A percentile compares a stretch with the other conserved stretches of the same genome.
Conservation (phyloP, 2,329 filamentous ascomycete species). For the Botrytis hyacinthi region DNA sequence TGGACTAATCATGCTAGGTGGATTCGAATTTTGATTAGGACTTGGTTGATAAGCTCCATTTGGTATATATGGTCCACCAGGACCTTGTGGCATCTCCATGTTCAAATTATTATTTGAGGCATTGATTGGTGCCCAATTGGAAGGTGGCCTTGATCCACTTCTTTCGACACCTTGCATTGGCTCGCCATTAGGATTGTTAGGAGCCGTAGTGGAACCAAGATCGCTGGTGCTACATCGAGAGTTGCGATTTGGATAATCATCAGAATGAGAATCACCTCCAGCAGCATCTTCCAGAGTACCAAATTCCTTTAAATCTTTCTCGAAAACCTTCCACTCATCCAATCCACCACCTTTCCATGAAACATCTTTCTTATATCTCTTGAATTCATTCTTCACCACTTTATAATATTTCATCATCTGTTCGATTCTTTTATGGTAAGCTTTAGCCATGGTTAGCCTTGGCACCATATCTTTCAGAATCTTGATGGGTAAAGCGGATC, state of each 20-base stretch:
- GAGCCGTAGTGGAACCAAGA: slow-evolving; percentile 22
- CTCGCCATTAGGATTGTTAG: slow-evolving; percentile 31
- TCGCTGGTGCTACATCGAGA: slow-evolving; percentile 37
- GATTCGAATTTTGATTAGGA: slow-evolving; percentile 29
- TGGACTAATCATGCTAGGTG: slow-evolving; percentile 32
- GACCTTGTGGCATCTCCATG: slow-evolving; percentile 31
- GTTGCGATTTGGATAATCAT: slow-evolving; percentile 28
- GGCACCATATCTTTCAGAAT: slow-evolving; percentile 52
- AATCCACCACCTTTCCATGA: slow-evolving; percentile 48
- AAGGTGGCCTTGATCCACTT: slow-evolving; percentile 26
- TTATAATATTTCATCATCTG: slow-evolving; percentile 54
- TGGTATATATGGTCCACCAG: slow-evolving; percentile 27
- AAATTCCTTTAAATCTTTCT: slow-evolving; percentile 51
- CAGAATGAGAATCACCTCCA: slow-evolving; percentile 30
- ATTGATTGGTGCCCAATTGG: slow-evolving; percentile 36
- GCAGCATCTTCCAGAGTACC: slow-evolving; percentile 41
- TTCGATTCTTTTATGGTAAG: slow-evolving; percentile 53
- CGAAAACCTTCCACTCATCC: slow-evolving; percentile 54
- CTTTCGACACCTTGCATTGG: slow-evolving; percentile 36
- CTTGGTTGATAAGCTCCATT: slow-evolving; percentile 28
- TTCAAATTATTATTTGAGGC: slow-evolving; percentile 28
- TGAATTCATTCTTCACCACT: slow-evolving; percentile 48
- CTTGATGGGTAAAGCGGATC: slow-evolving; percentile 45
- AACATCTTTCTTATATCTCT: slow-evolving; percentile 31
- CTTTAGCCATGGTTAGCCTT: slow-evolving; percentile 55